Base-by-base conservation (phyloP, 192 early-diverging fungal genomes). In the Coemansia guatemalensis region DNA sequence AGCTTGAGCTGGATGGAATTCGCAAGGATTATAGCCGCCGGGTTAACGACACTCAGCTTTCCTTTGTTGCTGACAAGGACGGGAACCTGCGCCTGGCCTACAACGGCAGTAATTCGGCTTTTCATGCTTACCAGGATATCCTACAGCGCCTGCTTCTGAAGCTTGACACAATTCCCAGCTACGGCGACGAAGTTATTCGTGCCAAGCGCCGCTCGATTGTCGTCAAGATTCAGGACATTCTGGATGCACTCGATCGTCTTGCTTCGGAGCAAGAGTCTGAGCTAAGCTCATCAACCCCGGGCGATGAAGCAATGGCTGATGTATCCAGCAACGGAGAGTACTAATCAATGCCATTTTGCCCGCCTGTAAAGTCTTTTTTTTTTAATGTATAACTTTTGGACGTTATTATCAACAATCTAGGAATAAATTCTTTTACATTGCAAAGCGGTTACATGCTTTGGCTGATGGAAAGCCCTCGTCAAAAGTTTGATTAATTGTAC, bases 11-110 rank as follows among this genome's bases (percentile, higher is more conserved):
- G n/a, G 75, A 72, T 9, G 22, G 12, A 14, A 60, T 69, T n/a
- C 69, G 75, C 24, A 24, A 53, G n/a, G 59, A 73, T 56, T 78
- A 78, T 50, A 73, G 68, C 59, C 50, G 33, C 26, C 70, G 67
- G 33, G 50, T 78, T 11, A 63, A 41, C 24, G 71, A 78, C 53
- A 73, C 71, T 8, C 75, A 78, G 60, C 49, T 78, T 50, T 72
- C 75, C 23, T 78, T 78, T 69, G 67, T 78, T 0, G 69, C 75
- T 0, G 75, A 78, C 59, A 73, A 69, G 55, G 52, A 62, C n/a
- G 75, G 75, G 9, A 48, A 66, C 14, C 57, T 78, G 49, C 65
- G 53, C 18, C 60, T 78, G 44, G 75, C 75, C 0, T 71, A 73
- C 30, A 69, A 78, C 60, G 22, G 64, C 20, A 53, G 30, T 14